Evolutionary conservation across 2,329 filamentous ascomycete species (phyloP).

Genomic region (Zasmidium citrigriseum): DNA sequence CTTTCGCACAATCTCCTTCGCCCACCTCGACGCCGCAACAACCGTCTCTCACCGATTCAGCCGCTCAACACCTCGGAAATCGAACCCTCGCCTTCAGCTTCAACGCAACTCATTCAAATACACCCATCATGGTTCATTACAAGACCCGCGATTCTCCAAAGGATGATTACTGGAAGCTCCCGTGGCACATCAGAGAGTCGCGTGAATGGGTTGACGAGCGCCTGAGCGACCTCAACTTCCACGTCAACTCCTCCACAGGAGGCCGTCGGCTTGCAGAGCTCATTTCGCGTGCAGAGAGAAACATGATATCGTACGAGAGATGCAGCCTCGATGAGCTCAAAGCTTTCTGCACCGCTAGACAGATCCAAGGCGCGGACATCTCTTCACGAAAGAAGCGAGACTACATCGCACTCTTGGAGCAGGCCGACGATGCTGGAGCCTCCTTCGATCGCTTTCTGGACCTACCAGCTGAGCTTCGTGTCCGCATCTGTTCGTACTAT

Average conservation of each 20-base stretch:
- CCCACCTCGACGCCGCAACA: no score
- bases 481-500: not conserved
- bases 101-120: no score
- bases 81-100: no score
- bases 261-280: not conserved
- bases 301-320: not conserved
- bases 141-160: not conserved
- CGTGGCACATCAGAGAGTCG: not conserved
- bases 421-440: not conserved
- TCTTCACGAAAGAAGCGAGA: not conserved
- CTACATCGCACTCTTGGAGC: not conserved
- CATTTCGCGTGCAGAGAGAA: not conserved
- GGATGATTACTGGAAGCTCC: not conserved
- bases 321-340: not conserved
- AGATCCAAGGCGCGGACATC: not conserved
- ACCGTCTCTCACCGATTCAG: no score
- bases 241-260: no score
- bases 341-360: not conserved
- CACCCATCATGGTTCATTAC: not conserved
- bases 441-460: not conserved
- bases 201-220: no score
- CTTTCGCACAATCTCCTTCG: no score
- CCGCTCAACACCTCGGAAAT: no score
- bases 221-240: not conserved
- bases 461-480: not conserved